Evolutionary conservation across 169 alveolate species (phyloP).

Genomic region (Plasmodium gonderi): DNA sequence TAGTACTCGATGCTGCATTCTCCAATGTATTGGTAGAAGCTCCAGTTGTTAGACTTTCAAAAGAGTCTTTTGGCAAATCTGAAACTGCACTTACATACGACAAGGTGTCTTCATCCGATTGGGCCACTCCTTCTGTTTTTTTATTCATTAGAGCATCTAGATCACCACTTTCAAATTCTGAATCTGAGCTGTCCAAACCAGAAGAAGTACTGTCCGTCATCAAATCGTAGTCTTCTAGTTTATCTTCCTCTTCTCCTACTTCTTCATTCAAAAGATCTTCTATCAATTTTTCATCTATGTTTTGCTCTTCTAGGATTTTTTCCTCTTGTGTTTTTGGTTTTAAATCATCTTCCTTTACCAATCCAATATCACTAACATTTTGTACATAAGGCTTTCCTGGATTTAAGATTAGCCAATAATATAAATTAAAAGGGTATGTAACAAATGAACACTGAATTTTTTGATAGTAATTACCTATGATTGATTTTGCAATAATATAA

Average conservation of each 20-base stretch:
- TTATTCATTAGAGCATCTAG: not conserved
- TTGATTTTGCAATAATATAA: slow-evolving; percentile 45
- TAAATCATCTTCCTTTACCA: slow-evolving; percentile 55
- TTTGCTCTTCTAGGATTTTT: not conserved
- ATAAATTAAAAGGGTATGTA: slow-evolving; percentile 32
- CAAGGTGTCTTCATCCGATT: not conserved
- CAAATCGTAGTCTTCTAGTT: not conserved
- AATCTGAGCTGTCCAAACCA: not conserved
- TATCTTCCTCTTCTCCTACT: not conserved
- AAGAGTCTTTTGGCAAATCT: not conserved
- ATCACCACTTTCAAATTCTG: not conserved
- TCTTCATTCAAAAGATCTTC: slow-evolving; percentile 12
- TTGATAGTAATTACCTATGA: slow-evolving; percentile 11
- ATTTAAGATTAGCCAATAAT: slow-evolving; percentile 63
- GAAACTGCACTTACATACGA: not conserved
- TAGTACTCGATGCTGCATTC: not conserved
- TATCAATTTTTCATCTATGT: slow-evolving; percentile 11
- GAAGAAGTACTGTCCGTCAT: not conserved
- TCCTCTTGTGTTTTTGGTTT: not conserved
- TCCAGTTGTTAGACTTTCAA: not conserved
- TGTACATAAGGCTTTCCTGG: slow-evolving; percentile 51
- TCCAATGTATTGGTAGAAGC: not conserved
- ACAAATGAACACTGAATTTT: slow-evolving; percentile 67
- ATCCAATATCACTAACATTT: slow-evolving; percentile 22
- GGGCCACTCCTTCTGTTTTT: not conserved